A percentile compares a stretch with the other conserved stretches of the same genome.
Evolutionary conservation across 2,329 filamentous ascomycete species (phyloP).

Genomic region (Exutisphaerella laricina): DNA sequence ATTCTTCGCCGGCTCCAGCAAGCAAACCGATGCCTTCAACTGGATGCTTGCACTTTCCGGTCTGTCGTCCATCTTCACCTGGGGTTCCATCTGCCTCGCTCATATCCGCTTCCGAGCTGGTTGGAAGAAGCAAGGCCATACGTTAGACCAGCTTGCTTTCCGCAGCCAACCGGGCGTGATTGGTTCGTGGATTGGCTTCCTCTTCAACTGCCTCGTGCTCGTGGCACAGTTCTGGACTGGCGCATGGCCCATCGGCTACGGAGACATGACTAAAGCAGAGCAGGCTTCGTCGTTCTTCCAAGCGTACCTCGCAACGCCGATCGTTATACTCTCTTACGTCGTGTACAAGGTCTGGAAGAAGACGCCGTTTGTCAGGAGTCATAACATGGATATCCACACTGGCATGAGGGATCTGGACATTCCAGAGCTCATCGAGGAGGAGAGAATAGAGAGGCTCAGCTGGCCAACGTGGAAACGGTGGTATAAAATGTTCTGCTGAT

Average conservation of each 20-base stretch:
- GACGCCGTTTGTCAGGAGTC: conserved; percentile 51
- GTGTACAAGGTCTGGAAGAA: conserved; percentile 69
- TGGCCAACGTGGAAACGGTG: conserved; percentile 47
- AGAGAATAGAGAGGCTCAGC: conserved; percentile 62
- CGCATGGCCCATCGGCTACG: conserved; percentile 59
- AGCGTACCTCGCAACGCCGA: conserved; percentile 31
- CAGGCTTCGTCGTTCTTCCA: conserved; percentile 27
- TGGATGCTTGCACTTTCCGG: conserved; percentile 76
- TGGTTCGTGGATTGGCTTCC: conserved; percentile 59
- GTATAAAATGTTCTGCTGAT: conserved; percentile 46
- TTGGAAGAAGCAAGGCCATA: conserved; percentile 65
- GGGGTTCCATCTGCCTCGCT: conserved; percentile 78
- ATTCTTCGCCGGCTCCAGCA: conserved; percentile 63
- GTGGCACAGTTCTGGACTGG: conserved; percentile 74
- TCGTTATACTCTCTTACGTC: conserved; percentile 39
- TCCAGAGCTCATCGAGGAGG: conserved; percentile 69
- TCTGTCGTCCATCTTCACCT: conserved; percentile 70
- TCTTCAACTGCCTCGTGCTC: conserved; percentile 60
- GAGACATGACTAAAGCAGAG: conserved; percentile 10
- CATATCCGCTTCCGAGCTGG: conserved; percentile 84
- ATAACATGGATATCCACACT: conserved; percentile 81
- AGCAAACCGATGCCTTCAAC: conserved; percentile 60
- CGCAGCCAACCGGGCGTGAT: conserved; percentile 49
- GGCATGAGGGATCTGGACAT: conserved; percentile 82
- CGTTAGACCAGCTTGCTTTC: conserved; percentile 61